These are phyloP conservation scores for Aspergillus flavus DNA, from an alignment of 2,329 filamentous ascomycete species.

Conservation along the genomic window DNA sequence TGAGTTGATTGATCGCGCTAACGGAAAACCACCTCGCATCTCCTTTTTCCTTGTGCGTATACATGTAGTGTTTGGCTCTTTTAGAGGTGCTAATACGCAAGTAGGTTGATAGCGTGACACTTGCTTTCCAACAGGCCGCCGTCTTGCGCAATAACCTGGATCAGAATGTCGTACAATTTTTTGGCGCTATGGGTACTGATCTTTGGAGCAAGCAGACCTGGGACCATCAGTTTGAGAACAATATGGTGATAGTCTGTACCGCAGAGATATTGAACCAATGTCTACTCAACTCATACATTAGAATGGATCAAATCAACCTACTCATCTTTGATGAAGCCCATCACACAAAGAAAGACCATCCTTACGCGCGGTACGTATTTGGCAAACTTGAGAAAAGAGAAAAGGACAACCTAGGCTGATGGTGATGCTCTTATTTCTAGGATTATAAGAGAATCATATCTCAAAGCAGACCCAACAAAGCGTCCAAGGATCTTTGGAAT, in stretches of 20 bases:
- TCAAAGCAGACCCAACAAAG: conserved; percentile 49
- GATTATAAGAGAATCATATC: conserved; percentile 87
- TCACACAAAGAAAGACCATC: conserved; percentile 90
- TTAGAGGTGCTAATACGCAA: conserved; percentile 16
- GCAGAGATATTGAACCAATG: conserved; percentile 82
- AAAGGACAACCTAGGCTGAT: neutral
- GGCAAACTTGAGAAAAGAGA: neutral
- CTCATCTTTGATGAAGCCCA: conserved; percentile 96
- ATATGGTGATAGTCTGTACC: conserved; percentile 89
- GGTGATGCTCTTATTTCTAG: conserved; percentile 33
- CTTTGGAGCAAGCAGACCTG: conserved; percentile 64
- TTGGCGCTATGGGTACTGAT: conserved; percentile 67
- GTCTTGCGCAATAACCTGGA: conserved; percentile 82
- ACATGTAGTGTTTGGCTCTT: neutral
- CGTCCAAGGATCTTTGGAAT: conserved; percentile 87
- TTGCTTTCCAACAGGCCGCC: conserved; percentile 86
- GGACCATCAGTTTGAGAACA: conserved; percentile 59
- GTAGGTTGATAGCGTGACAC: conserved; percentile 79
- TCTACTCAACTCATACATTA: conserved; percentile 76
- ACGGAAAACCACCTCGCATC: conserved; percentile 63
- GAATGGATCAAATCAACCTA: conserved; percentile 81
- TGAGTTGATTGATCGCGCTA: conserved; percentile 71
- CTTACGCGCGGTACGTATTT: conserved; percentile 68
- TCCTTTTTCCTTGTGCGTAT: conserved; percentile 77
- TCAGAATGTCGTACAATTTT: conserved; percentile 72